These are phyloP conservation scores for Parachaetomium inaequale DNA, from an alignment of 495 filamentous ascomycete species.

Conservation along the genomic window DNA sequence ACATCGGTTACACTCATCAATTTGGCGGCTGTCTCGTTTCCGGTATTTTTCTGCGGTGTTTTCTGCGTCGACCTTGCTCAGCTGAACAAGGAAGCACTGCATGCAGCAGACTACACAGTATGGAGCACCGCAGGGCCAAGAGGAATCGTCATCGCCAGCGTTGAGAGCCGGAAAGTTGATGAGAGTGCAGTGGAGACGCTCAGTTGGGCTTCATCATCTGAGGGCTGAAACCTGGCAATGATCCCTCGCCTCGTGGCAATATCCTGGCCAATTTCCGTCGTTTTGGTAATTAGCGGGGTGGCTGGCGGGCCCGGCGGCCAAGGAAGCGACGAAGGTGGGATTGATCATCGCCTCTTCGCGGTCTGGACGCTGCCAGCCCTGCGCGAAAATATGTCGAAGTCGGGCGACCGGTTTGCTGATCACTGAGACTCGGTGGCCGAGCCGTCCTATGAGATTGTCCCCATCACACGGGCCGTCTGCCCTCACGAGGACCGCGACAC, in stretches of 20 bases:
- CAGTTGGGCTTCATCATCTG: conserved; percentile 1
- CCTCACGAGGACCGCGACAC: not conserved
- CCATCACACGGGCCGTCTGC: not conserved
- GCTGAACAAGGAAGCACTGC: not conserved
- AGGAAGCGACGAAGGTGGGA: not conserved
- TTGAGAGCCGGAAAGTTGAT: too few relatives aligned
- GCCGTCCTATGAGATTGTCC: not conserved
- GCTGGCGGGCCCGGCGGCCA: not conserved
- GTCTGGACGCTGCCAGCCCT: not conserved
- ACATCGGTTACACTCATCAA: not conserved
- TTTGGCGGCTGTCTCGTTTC: not conserved
- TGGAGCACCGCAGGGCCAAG: not conserved
- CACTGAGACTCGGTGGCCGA: not conserved
- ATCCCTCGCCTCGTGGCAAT: conserved; percentile 18
- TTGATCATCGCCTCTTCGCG: conserved; percentile 1
- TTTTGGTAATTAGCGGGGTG: conserved; percentile 20
- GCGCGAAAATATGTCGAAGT: not conserved
- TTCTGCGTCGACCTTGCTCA: not conserved
- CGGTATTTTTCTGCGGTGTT: not conserved
- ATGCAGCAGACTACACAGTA: too few relatives aligned
- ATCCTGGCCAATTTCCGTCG: conserved; percentile 18
- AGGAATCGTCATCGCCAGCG: not conserved
- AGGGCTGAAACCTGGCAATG: conserved; percentile 23
- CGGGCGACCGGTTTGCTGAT: not conserved
- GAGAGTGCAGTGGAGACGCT: not conserved